Evolutionary conservation across 352 stramenopile species (phyloP), one percentile per base, ranked within the genome.

Genomic region (Plasmopara halstedii): DNA sequence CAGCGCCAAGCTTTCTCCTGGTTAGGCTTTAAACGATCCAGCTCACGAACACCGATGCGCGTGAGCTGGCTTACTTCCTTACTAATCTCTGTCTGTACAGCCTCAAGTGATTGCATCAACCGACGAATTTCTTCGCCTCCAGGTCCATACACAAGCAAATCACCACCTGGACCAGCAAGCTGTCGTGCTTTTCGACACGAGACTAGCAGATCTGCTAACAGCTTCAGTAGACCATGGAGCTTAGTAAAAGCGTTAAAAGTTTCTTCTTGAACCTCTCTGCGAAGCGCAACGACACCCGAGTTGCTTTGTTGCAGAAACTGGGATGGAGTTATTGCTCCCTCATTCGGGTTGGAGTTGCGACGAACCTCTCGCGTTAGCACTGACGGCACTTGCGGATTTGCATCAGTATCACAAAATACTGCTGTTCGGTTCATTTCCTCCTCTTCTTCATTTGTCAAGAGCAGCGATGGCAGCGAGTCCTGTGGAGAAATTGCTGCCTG

Each of bases 21-120:
- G 42, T 87, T 93, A 6, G 81, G 75, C 45, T 93, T 93, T 3
- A 93, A 57, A n/a, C 72, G 76, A 47, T 93, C 81, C 11, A 93
- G 58, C 42, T 90, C 81, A 11, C 76, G 78, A 25, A 93, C 81
- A 29, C 81, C 81, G 49, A 89, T 77, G 26, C 76, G 77, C 7
- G 78, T 93, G 5, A 93, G 64, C 42, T 88, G 73, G 27, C 62
- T 86, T 46, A 93, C 74, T 26, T 84, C 57, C n/a, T 74, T 77
- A 42, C 62, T 70, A 20, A 93, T 90, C 36, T 92, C 81, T 6
- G 58, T 40, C 49, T 91, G 76, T 8, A 92, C 81, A 19, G 79
- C 73, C 49, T 92, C 77, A 31, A 88, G 55, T 9, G 78, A 88
- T 42, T 87, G 70, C 81, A 93, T 88, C 41, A 93, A 57, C 14